Evolutionary conservation across 805 yeast genomes (phyloP).

Genomic region (Yamadazyma phyllophila): DNA sequence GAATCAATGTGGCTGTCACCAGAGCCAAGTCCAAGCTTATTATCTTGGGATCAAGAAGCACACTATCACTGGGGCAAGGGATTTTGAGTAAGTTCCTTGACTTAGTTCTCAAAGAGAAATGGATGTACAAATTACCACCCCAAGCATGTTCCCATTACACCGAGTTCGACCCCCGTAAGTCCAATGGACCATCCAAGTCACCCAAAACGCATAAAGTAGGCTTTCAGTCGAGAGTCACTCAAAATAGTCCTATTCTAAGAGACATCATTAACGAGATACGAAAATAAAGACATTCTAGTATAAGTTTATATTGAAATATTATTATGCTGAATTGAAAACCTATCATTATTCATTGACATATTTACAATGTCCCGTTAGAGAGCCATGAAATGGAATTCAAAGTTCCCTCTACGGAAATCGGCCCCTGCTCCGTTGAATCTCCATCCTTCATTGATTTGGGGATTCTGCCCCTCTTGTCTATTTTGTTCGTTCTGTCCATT

Average conservation of each 20-base stretch:
- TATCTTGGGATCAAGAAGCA: slow-evolving; percentile 73
- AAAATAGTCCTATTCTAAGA: slow-evolving; percentile 22
- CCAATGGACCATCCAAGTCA: background rate
- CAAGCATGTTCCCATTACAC: slow-evolving; percentile 30
- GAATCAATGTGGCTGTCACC: slow-evolving; percentile 93
- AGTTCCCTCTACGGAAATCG: slow-evolving; percentile 25
- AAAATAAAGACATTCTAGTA: slow-evolving; percentile 2
- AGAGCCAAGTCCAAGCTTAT: slow-evolving; percentile 83
- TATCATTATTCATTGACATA: background rate
- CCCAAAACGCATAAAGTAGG: slow-evolving; percentile 4
- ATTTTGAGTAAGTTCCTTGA: slow-evolving; percentile 60
- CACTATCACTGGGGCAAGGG: slow-evolving; percentile 47
- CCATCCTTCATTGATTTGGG: slow-evolving; percentile 16
- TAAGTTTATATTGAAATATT: background rate
- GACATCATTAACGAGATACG: slow-evolving; percentile 31
- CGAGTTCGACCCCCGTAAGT: background rate
- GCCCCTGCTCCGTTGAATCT: slow-evolving; percentile 17
- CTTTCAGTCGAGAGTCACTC: slow-evolving; percentile 15
- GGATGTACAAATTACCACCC: slow-evolving; percentile 61
- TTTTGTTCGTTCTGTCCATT: slow-evolving; percentile 9
- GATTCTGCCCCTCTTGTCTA: slow-evolving; percentile 6
- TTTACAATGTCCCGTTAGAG: background rate
- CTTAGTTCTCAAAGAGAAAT: slow-evolving; percentile 52
- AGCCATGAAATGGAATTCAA: slow-evolving; percentile 38
- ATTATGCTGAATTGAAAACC: background rate